Percentiles rank a stretch among this genome's conserved stretches.
Evolutionary conservation across 2,329 filamentous ascomycete genomes (phyloP).

Genomic region (Sclerotinia spermophila): DNA sequence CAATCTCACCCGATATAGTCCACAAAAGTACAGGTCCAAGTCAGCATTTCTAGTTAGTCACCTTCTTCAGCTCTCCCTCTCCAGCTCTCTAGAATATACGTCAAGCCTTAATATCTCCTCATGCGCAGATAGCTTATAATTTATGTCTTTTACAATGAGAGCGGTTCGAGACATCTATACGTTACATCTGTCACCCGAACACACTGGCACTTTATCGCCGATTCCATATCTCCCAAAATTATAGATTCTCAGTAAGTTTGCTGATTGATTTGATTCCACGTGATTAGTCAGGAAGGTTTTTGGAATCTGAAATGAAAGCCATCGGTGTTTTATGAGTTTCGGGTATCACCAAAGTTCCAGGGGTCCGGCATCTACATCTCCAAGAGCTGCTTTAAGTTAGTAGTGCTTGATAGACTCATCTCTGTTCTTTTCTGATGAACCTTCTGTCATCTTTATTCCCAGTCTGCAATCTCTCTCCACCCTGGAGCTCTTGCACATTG

Average conservation of each 20-base stretch:
- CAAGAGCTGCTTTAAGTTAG: neutral
- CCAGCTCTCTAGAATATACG: neutral
- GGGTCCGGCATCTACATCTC: neutral
- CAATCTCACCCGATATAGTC: neutral
- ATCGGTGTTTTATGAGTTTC: neutral
- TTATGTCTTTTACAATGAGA: neutral
- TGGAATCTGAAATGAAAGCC: neutral
- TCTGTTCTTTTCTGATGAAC: neutral
- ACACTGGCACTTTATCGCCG: neutral
- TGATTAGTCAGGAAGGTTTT: neutral
- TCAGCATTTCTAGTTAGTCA: neutral
- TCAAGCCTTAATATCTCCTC: neutral
- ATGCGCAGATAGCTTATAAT: neutral
- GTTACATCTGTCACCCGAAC: neutral
- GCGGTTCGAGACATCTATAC: neutral
- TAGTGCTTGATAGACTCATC: neutral
- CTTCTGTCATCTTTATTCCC: neutral
- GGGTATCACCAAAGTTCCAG: neutral
- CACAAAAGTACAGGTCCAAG: neutral
- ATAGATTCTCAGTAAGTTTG: neutral
- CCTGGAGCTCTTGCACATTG: neutral
- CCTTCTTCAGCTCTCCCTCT: neutral
- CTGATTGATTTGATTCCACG: neutral
- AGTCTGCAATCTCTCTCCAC: too few species aligned
- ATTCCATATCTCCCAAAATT: neutral